Base-by-base conservation (phyloP, 768 basidiomycete species). In the Hortiboletus flavorubellus region DNA sequence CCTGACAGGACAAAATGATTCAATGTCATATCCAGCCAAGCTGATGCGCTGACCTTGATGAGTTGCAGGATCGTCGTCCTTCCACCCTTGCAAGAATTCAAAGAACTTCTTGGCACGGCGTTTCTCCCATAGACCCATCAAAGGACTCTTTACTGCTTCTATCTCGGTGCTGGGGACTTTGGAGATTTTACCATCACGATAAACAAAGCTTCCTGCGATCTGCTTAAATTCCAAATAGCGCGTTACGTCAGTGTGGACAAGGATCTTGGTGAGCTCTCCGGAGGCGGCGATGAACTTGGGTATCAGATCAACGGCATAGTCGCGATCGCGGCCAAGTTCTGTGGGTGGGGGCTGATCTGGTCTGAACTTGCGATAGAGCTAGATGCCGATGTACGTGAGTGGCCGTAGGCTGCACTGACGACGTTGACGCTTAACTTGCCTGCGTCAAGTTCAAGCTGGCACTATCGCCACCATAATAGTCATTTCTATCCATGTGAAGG, bases 71-170 rank as follows among this genome's bases (percentile, higher is more conserved):
- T 98, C 94, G 0, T 91, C 87, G 65, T 98, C 95, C 73, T 81
- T 92, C 94, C 93, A 98, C 58, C 79, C 81, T 76, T 99, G 97
- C 60, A 99, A 72, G 75, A 95, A 99, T 73, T 91, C 87, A 68
- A 99, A 98, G 79, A 99, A 99, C 71, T 95, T 97, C 83, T 95
- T 97, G 16, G 96, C 96, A 38, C 97, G 80, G 59, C 94, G 80
- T 78, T 99, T 99, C 82, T 99, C 97, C 64, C 98, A 98, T 38
- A 98, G 76, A n/a, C 97, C 97, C 95, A 99, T 98, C 65, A 99
- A 78, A 34, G 94, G 90, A 65, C 91, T 93, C 73, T 76, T 87
- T 54, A 98, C 89, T 9, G 97, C 97, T 77, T 99, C 97, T 79
- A 95, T 86, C 78, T 98, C 95, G 7, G 93, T 98, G 66, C 89